Percentiles rank a stretch among this genome's conserved stretches.
Conservation (phyloP, 164 flowering plant species). For the Chimonanthus praecox region DNA sequence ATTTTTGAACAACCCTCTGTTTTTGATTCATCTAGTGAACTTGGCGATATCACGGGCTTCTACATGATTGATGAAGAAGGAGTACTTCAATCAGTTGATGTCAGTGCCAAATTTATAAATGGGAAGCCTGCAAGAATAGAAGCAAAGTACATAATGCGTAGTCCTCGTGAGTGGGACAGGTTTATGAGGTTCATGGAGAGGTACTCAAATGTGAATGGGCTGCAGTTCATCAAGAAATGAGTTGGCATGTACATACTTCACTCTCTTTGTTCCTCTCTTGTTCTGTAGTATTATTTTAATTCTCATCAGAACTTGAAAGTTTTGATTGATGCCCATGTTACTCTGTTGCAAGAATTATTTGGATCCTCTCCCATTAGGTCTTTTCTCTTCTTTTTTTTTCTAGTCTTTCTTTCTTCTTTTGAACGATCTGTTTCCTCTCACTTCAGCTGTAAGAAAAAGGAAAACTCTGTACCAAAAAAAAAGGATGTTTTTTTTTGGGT, state of each 20-base stretch:
- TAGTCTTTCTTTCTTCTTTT: too few species aligned
- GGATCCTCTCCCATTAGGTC: not conserved
- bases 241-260: constrained; percentile 22
- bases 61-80: constrained; percentile 99
- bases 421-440: not conserved
- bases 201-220: constrained; percentile 76
- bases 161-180: constrained; percentile 86
- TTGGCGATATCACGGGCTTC: constrained; percentile 93
- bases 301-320: constrained; percentile 12
- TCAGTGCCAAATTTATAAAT: constrained; percentile 77
- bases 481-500: too few species aligned
- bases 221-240: constrained; percentile 88
- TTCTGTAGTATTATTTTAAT: constrained; percentile 12
- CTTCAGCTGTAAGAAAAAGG: not conserved
- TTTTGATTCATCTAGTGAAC: constrained; percentile 78
- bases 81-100: constrained; percentile 76
- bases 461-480: too few species aligned
- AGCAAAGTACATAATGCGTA: constrained; percentile 87
- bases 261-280: constrained; percentile 4
- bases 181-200: constrained; percentile 99
- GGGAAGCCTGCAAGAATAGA: constrained; percentile 89
- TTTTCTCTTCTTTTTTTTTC: too few species aligned
- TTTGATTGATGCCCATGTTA: constrained; percentile 13
- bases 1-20: constrained; percentile 83
- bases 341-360: not conserved